A percentile compares a stretch with the other conserved stretches of the same genome.
phyloP scores from a whole-genome alignment of 768 basidiomycete genomes.

The Lactifluus piperatus region DNA sequence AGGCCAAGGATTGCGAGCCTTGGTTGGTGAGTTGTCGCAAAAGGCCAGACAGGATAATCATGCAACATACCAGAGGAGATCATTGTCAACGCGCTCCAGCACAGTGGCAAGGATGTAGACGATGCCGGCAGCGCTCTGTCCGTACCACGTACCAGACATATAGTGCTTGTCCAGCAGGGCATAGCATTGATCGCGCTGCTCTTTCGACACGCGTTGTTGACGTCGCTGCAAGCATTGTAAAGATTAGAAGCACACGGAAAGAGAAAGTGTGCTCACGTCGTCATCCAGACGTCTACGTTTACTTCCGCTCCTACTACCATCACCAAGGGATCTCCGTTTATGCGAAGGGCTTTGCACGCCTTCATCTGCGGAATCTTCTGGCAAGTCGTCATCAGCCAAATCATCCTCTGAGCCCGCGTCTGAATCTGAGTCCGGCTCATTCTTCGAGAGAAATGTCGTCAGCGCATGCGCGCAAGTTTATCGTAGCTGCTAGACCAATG shows the following conservation, averaged over 20 bases:
- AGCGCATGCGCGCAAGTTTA: background rate
- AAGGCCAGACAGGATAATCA: background rate
- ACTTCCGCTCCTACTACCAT: conserved; percentile 7
- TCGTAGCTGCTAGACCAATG: too few species aligned
- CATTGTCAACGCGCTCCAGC: conserved; percentile 89
- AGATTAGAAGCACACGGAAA: background rate
- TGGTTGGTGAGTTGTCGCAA: background rate
- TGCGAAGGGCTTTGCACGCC: conserved; percentile 34
- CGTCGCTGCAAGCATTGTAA: conserved; percentile 31
- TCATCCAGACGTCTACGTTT: conserved; percentile 39
- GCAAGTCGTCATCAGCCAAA: conserved; percentile 32
- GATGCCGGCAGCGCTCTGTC: conserved; percentile 82
- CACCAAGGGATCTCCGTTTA: conserved; percentile 41
- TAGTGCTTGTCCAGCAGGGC: conserved; percentile 75
- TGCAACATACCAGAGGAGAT: conserved; percentile 71
- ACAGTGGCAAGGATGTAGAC: conserved; percentile 85
- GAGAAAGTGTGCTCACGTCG: conserved; percentile 23
- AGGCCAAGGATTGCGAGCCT: conserved; percentile 92
- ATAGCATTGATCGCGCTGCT: conserved; percentile 58
- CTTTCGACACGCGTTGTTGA: conserved; percentile 51
- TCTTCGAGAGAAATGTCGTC: conserved; percentile 34
- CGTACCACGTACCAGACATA: conserved; percentile 72
- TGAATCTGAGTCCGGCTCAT: conserved; percentile 67
- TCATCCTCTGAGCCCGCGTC: conserved; percentile 47
- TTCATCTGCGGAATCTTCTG: conserved; percentile 37